phyloP scores from a whole-genome alignment of 768 basidiomycete genomes.

The Agrocybe pediades region DNA sequence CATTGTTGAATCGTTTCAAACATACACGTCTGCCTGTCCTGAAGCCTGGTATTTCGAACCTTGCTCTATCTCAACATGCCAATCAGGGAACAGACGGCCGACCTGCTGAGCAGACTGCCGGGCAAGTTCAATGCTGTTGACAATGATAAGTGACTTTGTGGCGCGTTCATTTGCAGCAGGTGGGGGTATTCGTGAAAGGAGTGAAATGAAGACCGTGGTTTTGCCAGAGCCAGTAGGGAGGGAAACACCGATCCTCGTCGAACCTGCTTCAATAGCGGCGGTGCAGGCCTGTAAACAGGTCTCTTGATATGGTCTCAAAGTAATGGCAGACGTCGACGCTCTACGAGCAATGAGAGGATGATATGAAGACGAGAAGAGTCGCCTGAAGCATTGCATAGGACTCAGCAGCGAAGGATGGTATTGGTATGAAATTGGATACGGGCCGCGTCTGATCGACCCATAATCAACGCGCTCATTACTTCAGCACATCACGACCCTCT shows the following conservation, averaged over 20 bases:
- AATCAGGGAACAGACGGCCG: slow-evolving; percentile 61
- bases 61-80: slow-evolving; percentile 92
- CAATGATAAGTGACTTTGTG: slow-evolving; percentile 74
- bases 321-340: slow-evolving; percentile 27
- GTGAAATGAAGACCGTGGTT: slow-evolving; percentile 88
- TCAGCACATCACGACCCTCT: background rate
- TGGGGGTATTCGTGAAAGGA: slow-evolving; percentile 65
- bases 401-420: background rate
- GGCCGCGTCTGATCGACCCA: no score
- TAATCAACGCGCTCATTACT: background rate
- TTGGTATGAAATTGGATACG: background rate
- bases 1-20: no score
- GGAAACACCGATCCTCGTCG: slow-evolving; percentile 78
- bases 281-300: slow-evolving; percentile 77
- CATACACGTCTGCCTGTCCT: slow-evolving; percentile 85
- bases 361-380: slow-evolving; percentile 1
- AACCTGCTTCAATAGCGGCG: slow-evolving; percentile 67
- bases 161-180: slow-evolving; percentile 45
- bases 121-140: slow-evolving; percentile 89
- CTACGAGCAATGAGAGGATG: background rate
- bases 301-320: slow-evolving; percentile 87
- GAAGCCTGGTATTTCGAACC: slow-evolving; percentile 72
- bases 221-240: slow-evolving; percentile 87
- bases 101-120: slow-evolving; percentile 82
- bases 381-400: slow-evolving; percentile 21